Conservation (phyloP, 169 alveolate species). For the Babesia microti region DNA sequence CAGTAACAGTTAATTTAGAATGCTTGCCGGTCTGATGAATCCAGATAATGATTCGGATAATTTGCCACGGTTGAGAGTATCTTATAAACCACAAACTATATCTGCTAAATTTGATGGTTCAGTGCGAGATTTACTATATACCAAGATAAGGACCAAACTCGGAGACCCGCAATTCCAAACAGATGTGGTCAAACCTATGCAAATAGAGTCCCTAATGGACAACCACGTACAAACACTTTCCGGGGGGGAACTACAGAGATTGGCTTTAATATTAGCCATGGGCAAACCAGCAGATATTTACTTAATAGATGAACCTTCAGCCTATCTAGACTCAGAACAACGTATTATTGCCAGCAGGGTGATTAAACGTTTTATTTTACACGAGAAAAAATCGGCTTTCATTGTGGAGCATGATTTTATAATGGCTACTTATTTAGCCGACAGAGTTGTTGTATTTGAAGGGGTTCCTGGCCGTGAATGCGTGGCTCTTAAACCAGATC, state of each 20-base stretch:
- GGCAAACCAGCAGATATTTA: constrained; percentile 97
- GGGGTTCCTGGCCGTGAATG: constrained; percentile 94
- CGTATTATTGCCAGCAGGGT: constrained; percentile 97
- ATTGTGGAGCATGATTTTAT: constrained; percentile 99
- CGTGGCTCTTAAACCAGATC: constrained; percentile 68
- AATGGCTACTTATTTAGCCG: constrained; percentile 99
- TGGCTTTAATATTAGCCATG: constrained; percentile 90
- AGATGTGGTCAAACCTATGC: constrained; percentile 93
- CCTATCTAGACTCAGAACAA: constrained; percentile 98
- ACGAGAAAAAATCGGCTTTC: constrained; percentile 94
- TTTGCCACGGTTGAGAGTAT: constrained; percentile 84
- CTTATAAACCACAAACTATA: constrained; percentile 96
- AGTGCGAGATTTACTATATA: constrained; percentile 80
- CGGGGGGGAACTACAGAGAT: constrained; percentile 99
- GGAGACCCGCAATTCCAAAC: constrained; percentile 86
- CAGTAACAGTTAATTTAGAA: constrained; percentile 12
- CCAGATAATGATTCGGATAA: constrained; percentile 81
- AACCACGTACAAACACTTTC: constrained; percentile 88
- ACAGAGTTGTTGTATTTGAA: constrained; percentile 94
- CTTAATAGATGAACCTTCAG: constrained; percentile 99
- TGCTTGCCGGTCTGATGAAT: constrained; percentile 87
- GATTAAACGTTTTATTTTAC: constrained; percentile 92
- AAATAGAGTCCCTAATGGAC: constrained; percentile 83
- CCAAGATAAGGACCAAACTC: constrained; percentile 82
- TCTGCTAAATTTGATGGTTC: constrained; percentile 96